Conservation (phyloP, 495 filamentous ascomycete genomes). For the Podospora pseudopauciseta region DNA sequence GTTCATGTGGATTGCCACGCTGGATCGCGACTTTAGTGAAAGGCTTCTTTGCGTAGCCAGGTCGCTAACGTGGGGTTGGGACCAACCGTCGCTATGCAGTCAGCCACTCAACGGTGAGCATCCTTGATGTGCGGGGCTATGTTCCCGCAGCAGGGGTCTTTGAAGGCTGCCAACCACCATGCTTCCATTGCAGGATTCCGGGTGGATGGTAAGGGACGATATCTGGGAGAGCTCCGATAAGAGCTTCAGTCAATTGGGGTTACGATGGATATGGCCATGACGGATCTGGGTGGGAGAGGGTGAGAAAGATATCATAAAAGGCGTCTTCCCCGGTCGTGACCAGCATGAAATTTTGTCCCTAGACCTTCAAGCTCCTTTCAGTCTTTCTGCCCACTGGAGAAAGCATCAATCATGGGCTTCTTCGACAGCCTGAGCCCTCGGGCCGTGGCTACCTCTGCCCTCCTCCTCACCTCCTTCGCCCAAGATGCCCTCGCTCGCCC, state of each 20-base stretch:
- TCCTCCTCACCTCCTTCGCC: slow-evolving; percentile 22
- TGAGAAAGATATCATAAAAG: neutral
- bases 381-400: neutral
- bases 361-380: slow-evolving; percentile 6
- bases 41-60: too few relatives aligned
- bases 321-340: neutral
- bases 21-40: neutral
- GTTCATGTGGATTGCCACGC: neutral
- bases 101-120: too few relatives aligned
- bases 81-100: too few relatives aligned
- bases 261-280: neutral
- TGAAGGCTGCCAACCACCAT: neutral
- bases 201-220: neutral
- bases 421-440: slow-evolving; percentile 25
- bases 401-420: slow-evolving; percentile 21
- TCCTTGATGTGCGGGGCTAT: too few relatives aligned
- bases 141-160: neutral
- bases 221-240: neutral
- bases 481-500: slow-evolving; percentile 24
- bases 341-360: neutral
- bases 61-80: too few relatives aligned
- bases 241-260: neutral
- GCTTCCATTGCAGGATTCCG: neutral
- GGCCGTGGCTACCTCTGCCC: slow-evolving; percentile 21
- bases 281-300: neutral